Conservation (phyloP, 2,329 filamentous ascomycete species). For the Aspergillus viridinutans region DNA sequence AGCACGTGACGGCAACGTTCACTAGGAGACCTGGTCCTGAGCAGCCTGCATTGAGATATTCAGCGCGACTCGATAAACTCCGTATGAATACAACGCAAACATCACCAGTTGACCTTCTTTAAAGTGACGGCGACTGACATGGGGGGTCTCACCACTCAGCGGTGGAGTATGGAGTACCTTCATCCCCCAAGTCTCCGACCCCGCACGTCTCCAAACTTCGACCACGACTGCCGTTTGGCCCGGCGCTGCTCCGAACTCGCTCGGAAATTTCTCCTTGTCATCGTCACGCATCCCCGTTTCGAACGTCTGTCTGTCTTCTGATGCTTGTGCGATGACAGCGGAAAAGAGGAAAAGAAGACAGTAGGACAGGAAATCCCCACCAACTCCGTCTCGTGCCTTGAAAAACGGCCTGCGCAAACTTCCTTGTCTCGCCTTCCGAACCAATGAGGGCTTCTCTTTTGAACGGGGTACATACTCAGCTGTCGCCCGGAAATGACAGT, state of each 20-base stretch:
- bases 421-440: not conserved
- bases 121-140: too few species aligned
- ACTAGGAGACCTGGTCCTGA: not conserved
- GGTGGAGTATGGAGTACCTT: too few species aligned
- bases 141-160: not conserved
- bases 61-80: not conserved
- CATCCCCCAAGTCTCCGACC: not conserved
- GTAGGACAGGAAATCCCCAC: not conserved
- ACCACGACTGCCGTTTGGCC: too few species aligned
- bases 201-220: not conserved
- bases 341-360: not conserved
- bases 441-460: constrained; percentile 4
- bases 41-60: not conserved
- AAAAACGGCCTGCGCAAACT: not conserved
- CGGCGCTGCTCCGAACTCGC: not conserved
- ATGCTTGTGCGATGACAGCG: not conserved
- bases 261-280: constrained; percentile 13
- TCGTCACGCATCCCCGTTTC: not conserved
- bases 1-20: not conserved
- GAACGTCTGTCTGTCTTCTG: not conserved
- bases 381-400: not conserved
- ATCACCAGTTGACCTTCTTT: not conserved
- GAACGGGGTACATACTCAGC: not conserved
- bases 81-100: not conserved
- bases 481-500: constrained; percentile 4